phyloP scores from a whole-genome alignment of 176 grass and related monocot genomes.

The Hsuehochloa calcarea region DNA sequence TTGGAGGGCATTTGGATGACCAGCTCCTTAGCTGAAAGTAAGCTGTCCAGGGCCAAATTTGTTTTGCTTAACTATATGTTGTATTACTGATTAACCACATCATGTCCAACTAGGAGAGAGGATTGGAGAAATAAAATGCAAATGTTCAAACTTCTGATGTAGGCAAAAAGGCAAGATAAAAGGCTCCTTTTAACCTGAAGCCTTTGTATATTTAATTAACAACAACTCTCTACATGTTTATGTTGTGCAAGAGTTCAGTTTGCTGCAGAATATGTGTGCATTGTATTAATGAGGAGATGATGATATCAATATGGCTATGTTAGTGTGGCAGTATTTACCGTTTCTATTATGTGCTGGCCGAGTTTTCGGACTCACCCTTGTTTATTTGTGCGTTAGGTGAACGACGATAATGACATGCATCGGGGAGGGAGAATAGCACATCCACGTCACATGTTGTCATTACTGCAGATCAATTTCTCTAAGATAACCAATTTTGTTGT shows the following conservation, averaged over 20 bases:
- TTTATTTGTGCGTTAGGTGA: no score
- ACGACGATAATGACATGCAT: no score
- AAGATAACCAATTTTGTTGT: no score
- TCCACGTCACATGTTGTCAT: no score
- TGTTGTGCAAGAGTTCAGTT: not conserved
- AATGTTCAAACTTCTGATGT: not conserved
- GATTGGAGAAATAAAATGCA: not conserved
- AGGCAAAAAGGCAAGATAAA: not conserved
- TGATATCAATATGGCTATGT: no score
- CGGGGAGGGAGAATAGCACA: no score
- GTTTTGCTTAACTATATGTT: not conserved
- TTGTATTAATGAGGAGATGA: no score
- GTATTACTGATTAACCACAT: not conserved
- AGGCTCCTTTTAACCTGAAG: not conserved
- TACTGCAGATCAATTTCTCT: no score
- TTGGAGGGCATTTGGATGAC: not conserved
- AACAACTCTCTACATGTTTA: not conserved
- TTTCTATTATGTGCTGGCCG: no score
- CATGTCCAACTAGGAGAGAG: not conserved
- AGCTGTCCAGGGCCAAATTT: not conserved
- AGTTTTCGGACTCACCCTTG: no score
- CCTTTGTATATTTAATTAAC: not conserved
- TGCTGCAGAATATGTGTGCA: no score
- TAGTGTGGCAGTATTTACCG: no score
- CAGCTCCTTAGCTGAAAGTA: not conserved